Conservation (phyloP, 1,284 basidiomycete species). For the Apiotrichum akiyoshidainum region DNA sequence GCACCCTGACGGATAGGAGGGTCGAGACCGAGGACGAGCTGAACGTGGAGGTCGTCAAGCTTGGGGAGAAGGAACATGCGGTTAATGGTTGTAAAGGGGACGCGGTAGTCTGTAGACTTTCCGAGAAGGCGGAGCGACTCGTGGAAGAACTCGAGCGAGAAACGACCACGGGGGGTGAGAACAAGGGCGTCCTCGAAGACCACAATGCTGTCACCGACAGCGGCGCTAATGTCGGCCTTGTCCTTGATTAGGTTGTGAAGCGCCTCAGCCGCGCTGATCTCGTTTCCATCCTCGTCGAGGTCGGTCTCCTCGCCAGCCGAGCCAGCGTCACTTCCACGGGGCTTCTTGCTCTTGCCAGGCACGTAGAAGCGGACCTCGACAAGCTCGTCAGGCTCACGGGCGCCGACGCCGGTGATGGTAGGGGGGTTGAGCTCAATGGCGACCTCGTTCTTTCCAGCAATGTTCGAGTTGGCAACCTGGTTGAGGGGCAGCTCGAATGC, state of each 20-base stretch:
- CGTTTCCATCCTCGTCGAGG: constrained; percentile 54
- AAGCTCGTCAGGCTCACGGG: constrained; percentile 70
- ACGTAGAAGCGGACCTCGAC: constrained; percentile 96
- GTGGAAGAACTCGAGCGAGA: constrained; percentile 96
- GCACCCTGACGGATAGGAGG: constrained; percentile 97
- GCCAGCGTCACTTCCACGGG: constrained; percentile 65
- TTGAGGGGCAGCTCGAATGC: constrained; percentile 87
- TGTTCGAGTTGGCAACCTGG: constrained; percentile 93
- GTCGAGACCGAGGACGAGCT: constrained; percentile 87
- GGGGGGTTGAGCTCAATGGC: constrained; percentile 84
- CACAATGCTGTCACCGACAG: constrained; percentile 86
- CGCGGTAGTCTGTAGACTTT: constrained; percentile 99
- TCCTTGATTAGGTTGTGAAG: constrained; percentile 97
- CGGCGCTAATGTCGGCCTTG: constrained; percentile 90
- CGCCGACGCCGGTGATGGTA: constrained; percentile 46
- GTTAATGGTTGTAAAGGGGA: constrained; percentile 85
- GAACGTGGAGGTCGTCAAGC: constrained; percentile 86
- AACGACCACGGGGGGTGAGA: constrained; percentile 90
- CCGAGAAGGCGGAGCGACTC: constrained; percentile 91
- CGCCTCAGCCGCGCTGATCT: constrained; percentile 82
- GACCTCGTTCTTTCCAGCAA: constrained; percentile 94
- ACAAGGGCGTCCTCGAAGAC: constrained; percentile 97
- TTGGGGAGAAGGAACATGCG: constrained; percentile 91
- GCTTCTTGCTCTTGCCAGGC: constrained; percentile 61
- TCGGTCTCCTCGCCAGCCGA: constrained; percentile 57